These are phyloP conservation scores for Thymus quinquecostatus DNA, from an alignment of 257 asterid species.

Conservation along the genomic window DNA sequence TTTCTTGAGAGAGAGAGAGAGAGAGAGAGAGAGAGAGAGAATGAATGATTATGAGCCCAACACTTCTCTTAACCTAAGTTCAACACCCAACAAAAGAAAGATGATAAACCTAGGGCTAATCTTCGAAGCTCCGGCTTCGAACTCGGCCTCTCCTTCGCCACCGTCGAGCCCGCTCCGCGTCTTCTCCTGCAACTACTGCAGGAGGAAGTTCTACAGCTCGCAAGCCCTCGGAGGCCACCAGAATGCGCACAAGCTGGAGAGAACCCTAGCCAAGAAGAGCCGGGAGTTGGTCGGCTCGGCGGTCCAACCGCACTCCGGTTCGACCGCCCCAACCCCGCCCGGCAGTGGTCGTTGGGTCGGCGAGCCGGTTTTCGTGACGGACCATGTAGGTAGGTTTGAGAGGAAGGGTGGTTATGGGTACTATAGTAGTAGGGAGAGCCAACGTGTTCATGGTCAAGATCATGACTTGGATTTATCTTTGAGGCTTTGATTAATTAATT, in stretches of 20 bases:
- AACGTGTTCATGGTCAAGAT: constrained; percentile 1
- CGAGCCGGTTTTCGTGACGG: constrained; percentile 15
- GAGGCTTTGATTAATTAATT: constrained; percentile 27
- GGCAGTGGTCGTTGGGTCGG: not conserved
- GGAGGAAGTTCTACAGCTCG: constrained; percentile 77
- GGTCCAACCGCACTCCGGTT: constrained; percentile 38
- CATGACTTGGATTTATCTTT: constrained; percentile 41
- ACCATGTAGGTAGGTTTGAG: constrained; percentile 35
- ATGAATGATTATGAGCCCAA: constrained; percentile 37
- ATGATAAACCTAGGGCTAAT: constrained; percentile 19
- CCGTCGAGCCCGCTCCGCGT: constrained; percentile 27
- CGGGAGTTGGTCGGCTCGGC: constrained; percentile 44
- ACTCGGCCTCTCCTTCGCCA: not conserved
- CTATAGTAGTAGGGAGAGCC: constrained; percentile 8
- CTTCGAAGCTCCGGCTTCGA: not conserved
- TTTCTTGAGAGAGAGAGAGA: not conserved
- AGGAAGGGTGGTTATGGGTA: constrained; percentile 41
- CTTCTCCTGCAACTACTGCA: constrained; percentile 76
- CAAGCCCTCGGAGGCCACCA: constrained; percentile 95
- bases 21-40: not conserved
- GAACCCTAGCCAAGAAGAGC: constrained; percentile 78
- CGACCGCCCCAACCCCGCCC: constrained; percentile 13
- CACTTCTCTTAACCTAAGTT: constrained; percentile 36
- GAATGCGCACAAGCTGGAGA: constrained; percentile 86
- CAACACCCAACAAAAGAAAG: constrained; percentile 11